Conservation (phyloP, 805 yeast genomes). For the Lipomyces mesembrius region DNA sequence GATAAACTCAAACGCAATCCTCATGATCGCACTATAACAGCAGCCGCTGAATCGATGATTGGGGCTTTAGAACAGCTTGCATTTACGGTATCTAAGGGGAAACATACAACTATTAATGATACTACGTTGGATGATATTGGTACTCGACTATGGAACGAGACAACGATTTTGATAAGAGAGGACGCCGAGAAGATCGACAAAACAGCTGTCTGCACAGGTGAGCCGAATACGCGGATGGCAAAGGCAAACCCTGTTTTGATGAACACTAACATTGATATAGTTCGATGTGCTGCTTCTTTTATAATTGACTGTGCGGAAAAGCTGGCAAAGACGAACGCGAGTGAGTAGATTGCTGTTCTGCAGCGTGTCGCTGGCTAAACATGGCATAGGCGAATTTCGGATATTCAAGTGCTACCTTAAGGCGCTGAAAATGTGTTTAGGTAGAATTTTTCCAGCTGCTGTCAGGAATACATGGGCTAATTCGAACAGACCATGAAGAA, state of each 20-base stretch:
- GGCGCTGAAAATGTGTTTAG: slow-evolving; percentile 26
- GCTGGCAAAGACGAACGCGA: slow-evolving; percentile 2
- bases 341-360: neutral
- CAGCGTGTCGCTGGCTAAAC: neutral
- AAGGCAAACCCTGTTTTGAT: neutral
- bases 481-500: slow-evolving; percentile 20
- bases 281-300: slow-evolving; percentile 26
- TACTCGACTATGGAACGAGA: slow-evolving; percentile 26
- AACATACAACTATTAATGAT: neutral
- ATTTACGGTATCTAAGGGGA: slow-evolving; percentile 16
- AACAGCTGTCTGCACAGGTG: slow-evolving; percentile 10
- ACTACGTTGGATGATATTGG: slow-evolving; percentile 14
- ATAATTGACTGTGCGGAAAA: slow-evolving; percentile 27
- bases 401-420: slow-evolving; percentile 25
- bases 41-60: slow-evolving; percentile 17
- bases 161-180: slow-evolving; percentile 18
- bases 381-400: slow-evolving; percentile 11
- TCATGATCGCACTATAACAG: slow-evolving; percentile 11
- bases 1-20: neutral
- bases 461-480: neutral
- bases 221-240: neutral
- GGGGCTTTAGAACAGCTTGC: slow-evolving; percentile 23
- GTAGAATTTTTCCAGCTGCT: neutral
- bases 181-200: slow-evolving; percentile 5
- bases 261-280: slow-evolving; percentile 6